phyloP scores from a whole-genome alignment of 768 basidiomycete genomes.

The Gloeopeniophorella convolvens region DNA sequence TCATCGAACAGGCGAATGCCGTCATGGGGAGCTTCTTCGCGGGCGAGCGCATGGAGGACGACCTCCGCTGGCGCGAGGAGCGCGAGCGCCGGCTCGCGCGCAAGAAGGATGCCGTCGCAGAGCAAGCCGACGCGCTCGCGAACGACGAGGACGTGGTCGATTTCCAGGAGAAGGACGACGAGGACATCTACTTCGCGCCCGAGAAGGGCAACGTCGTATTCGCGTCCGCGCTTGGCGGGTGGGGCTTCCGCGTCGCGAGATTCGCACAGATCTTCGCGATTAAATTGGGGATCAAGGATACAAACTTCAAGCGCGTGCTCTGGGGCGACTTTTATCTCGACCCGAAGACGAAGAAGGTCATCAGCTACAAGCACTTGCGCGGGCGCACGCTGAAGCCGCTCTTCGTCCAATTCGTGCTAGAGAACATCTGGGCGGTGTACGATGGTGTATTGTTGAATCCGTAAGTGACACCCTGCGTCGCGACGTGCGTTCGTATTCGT shows the following conservation, averaged over 20 bases:
- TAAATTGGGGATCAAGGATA: constrained; percentile 88
- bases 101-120: constrained; percentile 69
- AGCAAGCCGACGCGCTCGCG: constrained; percentile 47
- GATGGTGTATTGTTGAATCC: constrained; percentile 84
- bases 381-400: constrained; percentile 87
- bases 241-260: constrained; percentile 92
- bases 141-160: constrained; percentile 57
- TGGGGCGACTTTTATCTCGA: constrained; percentile 99
- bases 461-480: too few species aligned
- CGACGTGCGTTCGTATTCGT: too few species aligned
- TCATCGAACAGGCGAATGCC: constrained; percentile 96
- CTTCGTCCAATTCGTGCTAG: constrained; percentile 95
- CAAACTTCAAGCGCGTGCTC: constrained; percentile 74
- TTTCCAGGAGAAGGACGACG: constrained; percentile 95
- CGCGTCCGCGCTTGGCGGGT: constrained; percentile 92
- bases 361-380: constrained; percentile 83
- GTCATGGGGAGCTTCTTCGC: constrained; percentile 98
- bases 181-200: constrained; percentile 95
- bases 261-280: constrained; percentile 90
- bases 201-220: constrained; percentile 95
- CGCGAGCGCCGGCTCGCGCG: constrained; percentile 73
- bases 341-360: constrained; percentile 89
- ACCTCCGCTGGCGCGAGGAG: constrained; percentile 89
- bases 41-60: constrained; percentile 93
- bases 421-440: constrained; percentile 97